Conservation (phyloP, 2,329 filamentous ascomycete genomes). For the Paecilomyces niveus region DNA sequence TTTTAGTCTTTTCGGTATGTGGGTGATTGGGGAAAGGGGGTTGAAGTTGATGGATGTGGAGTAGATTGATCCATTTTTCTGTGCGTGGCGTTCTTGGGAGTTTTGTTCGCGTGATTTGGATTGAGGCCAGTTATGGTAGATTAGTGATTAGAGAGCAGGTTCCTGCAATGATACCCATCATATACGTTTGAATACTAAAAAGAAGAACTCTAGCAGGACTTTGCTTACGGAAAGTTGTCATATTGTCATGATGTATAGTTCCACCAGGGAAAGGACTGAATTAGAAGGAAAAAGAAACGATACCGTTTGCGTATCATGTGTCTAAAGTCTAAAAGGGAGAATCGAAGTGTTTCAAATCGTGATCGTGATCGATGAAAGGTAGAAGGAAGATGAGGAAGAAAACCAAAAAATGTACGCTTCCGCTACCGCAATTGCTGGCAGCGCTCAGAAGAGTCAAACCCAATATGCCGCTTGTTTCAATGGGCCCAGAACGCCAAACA, state of each 20-base stretch:
- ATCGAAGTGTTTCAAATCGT: neutral
- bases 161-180: neutral
- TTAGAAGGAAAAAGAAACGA: neutral
- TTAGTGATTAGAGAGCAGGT: neutral
- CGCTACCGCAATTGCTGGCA: neutral
- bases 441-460: neutral
- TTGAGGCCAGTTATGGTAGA: too few relatives aligned
- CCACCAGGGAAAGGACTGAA: neutral
- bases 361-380: neutral
- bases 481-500: neutral
- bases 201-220: too few relatives aligned
- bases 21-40: too few relatives aligned
- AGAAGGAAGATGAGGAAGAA: neutral
- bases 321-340: neutral
- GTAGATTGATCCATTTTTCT: neutral
- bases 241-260: neutral
- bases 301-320: neutral
- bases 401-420: neutral
- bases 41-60: neutral
- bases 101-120: too few relatives aligned
- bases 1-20: neutral
- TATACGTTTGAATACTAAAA: neutral
- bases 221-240: too few relatives aligned
- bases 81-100: constrained; percentile 9
- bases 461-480: neutral